Evolutionary conservation across 202 grass and related monocot genomes (phyloP), one percentile per base, ranked within the genome.

Genomic region (Carex sylvatica): DNA sequence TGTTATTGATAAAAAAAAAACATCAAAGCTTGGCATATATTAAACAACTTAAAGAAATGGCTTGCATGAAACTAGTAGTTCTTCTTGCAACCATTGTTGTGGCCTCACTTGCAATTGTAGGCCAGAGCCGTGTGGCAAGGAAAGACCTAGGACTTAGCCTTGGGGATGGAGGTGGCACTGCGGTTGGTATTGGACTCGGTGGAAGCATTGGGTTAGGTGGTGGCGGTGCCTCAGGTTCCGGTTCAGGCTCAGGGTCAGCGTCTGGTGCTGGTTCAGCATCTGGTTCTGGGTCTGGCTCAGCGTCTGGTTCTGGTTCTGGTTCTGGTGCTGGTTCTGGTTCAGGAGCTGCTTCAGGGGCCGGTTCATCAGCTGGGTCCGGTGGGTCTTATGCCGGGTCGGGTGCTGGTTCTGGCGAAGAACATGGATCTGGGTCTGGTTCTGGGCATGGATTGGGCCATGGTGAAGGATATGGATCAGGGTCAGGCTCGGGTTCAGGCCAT

Each of bases 71-170:
- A 54, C 15, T 54, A 28, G 14, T 60, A 46, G 5, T 85, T 80
- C 75, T 46, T 33, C 60, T 91, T 9, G 66, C 73, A 61, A 59
- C 79, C 9, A 72, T 69, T 68, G 66, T 84, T 44, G 74, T 91
- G 12, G 70, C 83, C 12, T 89, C 88, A 35, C 66, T 69, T 18
- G 74, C 62, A 16, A 30, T 85, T 19, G 51, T 70, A 12, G 74
- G 46, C 0, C 90, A 92, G 51, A 73, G 90, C 20, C 90, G 88
- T 11, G 52, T 81, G 8, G 81, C 84, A 2, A 82, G 93, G 70
- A 95, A 95, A 81, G 86, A 92, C 38, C 79, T 92, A 15, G 93
- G 90, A 28, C 12, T 90, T 40, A 58, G 3, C 80, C 79, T 95
- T 52, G 93, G 90, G 61, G 70, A 79, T 58, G 88, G 88, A 0